Percentiles rank a stretch among this genome's conserved stretches.
These are phyloP conservation scores for Coix lacrymajobi DNA, from an alignment of 176 grass and related monocot genomes.

Conservation along the genomic window DNA sequence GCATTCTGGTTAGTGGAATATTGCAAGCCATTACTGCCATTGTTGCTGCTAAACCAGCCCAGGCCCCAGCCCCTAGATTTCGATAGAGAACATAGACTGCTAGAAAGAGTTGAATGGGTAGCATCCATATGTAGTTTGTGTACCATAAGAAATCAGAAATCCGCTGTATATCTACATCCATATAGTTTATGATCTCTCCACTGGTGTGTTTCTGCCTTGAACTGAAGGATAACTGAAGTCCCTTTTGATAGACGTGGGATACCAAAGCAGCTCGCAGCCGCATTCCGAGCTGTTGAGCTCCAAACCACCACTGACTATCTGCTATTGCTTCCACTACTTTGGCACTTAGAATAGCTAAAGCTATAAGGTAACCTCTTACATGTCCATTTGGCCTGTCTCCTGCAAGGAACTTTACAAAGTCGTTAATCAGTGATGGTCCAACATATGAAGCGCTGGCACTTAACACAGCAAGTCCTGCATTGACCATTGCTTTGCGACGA, in stretches of 20 bases:
- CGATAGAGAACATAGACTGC: slow-evolving; percentile 71
- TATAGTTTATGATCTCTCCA: slow-evolving; percentile 94
- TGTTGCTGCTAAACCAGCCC: slow-evolving; percentile 77
- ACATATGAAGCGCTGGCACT: not conserved
- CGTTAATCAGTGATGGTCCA: not conserved
- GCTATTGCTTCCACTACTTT: slow-evolving; percentile 67
- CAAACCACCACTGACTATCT: slow-evolving; percentile 81
- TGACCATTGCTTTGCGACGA: slow-evolving; percentile 45
- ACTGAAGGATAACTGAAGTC: slow-evolving; percentile 64
- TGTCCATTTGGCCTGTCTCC: not conserved
- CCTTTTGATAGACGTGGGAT: slow-evolving; percentile 89
- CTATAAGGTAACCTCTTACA: slow-evolving; percentile 29
- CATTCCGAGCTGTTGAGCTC: slow-evolving; percentile 70
- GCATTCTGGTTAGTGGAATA: slow-evolving; percentile 71
- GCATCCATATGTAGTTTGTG: slow-evolving; percentile 82
- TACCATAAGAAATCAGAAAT: slow-evolving; percentile 79
- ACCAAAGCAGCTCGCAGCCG: slow-evolving; percentile 66
- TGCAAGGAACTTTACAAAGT: not conserved
- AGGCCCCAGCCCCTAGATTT: slow-evolving; percentile 72
- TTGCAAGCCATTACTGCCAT: slow-evolving; percentile 74
- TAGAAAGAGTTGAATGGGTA: slow-evolving; percentile 76
- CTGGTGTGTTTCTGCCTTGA: slow-evolving; percentile 73
- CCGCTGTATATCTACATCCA: slow-evolving; percentile 89
- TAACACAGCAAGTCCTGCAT: not conserved
- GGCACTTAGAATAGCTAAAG: slow-evolving; percentile 57